Evolutionary conservation across 176 grass and related monocot species (phyloP), one percentile per base, ranked within the genome.

Genomic region (Tillandsia leiboldiana): DNA sequence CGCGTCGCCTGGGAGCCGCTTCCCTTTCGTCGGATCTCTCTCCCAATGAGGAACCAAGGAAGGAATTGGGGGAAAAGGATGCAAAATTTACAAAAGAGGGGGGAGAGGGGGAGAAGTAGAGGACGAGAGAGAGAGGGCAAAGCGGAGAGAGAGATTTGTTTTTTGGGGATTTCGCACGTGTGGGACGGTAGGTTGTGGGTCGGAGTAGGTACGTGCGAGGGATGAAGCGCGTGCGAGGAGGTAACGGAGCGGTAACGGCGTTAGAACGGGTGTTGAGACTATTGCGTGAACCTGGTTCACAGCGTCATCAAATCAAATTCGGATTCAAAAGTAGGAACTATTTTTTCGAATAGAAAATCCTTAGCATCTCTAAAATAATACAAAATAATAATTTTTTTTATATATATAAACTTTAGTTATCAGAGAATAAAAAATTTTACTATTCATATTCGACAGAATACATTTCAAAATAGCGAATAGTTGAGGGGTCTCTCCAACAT

Each of bases 161-260:
- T 74, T 70, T 59, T 85, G 29, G 49, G 76, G 83, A 64, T 54
- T 24, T 76, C 73, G 83, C 76, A 77, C 76, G 83, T 63, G 72
- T 13, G 18, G 54, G 52, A 29, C 72, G 89, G 85, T 88, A 85
- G 89, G 85, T 85, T 92, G 58, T 12, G 69, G 53, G 89, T 92
- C 85, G 53, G 58, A 53, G 48, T 26, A 72, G 18, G 17, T 6
- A 24, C 67, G 51, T 11, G 23, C 53, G 47, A 50, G 73, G 71
- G 24, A 56, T 49, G 48, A 61, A 2, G 28, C 29, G 26, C 27
- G 13, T 61, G 56, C 56, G 56, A 61, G 56, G 33, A 61, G 8
- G 56, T 7, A 61, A 18, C 8, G 12, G 12, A 61, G 56, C 8
- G 5, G 1, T 61, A 61, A 61, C 22, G 15, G 17, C 15, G 56